Percentiles rank a stretch among this genome's conserved stretches.
phyloP scores from a whole-genome alignment of 805 yeast genomes.

The Ogataea methanolica region DNA sequence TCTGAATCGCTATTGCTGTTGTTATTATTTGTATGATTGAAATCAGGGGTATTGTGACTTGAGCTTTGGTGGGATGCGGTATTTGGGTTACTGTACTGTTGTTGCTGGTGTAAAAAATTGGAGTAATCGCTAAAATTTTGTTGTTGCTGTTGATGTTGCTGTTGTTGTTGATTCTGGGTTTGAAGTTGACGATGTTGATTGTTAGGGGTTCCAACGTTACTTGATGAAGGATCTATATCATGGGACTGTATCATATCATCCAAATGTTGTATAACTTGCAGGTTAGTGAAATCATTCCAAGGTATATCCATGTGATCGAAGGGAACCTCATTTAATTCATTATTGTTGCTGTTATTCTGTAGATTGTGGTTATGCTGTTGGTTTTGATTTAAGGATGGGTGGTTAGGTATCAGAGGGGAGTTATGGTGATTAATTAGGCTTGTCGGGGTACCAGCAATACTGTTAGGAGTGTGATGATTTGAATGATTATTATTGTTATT shows the following conservation, averaged over 20 bases:
- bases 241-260: conserved; percentile 15
- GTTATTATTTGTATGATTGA: background rate
- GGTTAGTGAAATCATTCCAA: conserved; percentile 21
- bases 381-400: too few species aligned
- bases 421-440: too few species aligned
- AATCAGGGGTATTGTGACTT: conserved; percentile 1
- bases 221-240: background rate
- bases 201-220: background rate
- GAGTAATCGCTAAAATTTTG: background rate
- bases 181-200: background rate
- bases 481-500: too few species aligned
- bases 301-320: conserved; percentile 21
- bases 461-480: background rate
- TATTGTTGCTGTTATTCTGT: background rate
- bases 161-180: conserved; percentile 5
- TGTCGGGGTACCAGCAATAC: too few species aligned
- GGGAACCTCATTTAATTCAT: conserved; percentile 6
- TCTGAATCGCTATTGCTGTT: background rate
- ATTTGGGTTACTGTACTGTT: background rate
- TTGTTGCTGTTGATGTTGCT: background rate
- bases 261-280: conserved; percentile 19
- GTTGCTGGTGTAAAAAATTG: background rate
- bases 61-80: background rate
- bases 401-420: too few species aligned
- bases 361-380: background rate